Conservation (phyloP, 2,329 filamentous ascomycete genomes). For the Geoglossum cookeanum region DNA sequence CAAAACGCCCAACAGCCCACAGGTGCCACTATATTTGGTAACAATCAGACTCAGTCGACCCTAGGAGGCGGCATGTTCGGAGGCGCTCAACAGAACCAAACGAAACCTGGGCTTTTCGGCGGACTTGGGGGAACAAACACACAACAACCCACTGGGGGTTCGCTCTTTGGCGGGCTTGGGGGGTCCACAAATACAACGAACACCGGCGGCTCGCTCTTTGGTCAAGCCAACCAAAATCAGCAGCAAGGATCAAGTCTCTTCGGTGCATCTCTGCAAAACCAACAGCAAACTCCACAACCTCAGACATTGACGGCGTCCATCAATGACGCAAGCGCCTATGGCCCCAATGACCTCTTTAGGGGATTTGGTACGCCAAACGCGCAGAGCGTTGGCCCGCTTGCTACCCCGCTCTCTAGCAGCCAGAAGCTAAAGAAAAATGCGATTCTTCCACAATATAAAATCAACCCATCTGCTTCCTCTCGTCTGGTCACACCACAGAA, state of each 20-base stretch:
- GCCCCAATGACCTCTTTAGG: constrained; percentile 69
- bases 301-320: constrained; percentile 54
- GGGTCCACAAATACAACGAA: constrained; percentile 18
- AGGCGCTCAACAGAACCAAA: constrained; percentile 10
- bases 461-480: constrained; percentile 62
- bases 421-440: constrained; percentile 63
- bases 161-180: constrained; percentile 29
- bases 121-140: neutral
- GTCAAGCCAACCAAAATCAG: constrained; percentile 20
- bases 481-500: constrained; percentile 71
- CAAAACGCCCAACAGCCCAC: neutral
- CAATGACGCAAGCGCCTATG: constrained; percentile 73
- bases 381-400: constrained; percentile 68
- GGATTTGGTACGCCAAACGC: constrained; percentile 43
- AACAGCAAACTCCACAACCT: constrained; percentile 35
- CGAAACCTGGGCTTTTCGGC: constrained; percentile 10
- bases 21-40: constrained; percentile 10
- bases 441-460: constrained; percentile 69
- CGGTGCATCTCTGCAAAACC: constrained; percentile 32
- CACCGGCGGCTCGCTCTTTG: constrained; percentile 22
- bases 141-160: constrained; percentile 25
- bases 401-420: constrained; percentile 63
- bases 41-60: constrained; percentile 24
- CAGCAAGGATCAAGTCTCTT: constrained; percentile 28
- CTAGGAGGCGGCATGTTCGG: constrained; percentile 26